Base-by-base conservation (phyloP, 2,329 filamentous ascomycete species). In the Conoideocrella luteorostrata region DNA sequence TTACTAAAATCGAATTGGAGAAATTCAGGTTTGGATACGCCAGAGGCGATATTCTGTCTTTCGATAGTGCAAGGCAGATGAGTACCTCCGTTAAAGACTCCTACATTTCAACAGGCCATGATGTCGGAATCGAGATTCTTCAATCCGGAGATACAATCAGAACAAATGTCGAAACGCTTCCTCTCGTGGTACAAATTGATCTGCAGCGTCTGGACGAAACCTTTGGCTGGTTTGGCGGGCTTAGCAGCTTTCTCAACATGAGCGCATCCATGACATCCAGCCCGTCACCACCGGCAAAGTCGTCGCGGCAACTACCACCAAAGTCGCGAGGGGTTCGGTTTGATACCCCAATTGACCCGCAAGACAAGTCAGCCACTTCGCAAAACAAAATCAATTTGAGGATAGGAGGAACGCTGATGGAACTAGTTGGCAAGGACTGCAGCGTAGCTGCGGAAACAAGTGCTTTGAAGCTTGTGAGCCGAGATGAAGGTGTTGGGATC, bases 201-300 rank as follows among this genome's bases (percentile, higher is more conserved):
- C 68, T 96, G 13, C 82, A 84, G 50, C 78, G 79, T 44, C 67
- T 97, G 18, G 93, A 97, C 53, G 89, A 95, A 55, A 87, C 87
- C 0, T 81, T 97, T 47, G 80, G 80, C 44, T 88, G 87, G 74
- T 90, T 96, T 63, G 93, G 93, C 28, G 93, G 93, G 0, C 70
- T 98, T 34, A 95, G 90, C 61, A 88, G 89, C 51, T 84, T 98
- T 41, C 69, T 98, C 34, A 94, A 93, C 55, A 78, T 96, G 60
- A 87, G 89, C 49, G 86, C 78, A 47, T 95, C 91, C 0, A 85
- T 95, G 50, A 80, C 84, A 10, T 89, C 86, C 1, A 84, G 78
- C 47, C 75, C 79, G n/a, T 78, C 82, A 1, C 67, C 69, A 12
- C 62, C 61, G 3, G 61, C 60, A 2, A 61, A 66, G 26, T 63